Base-by-base conservation (phyloP, 148 eudicot genomes). In the Cornus suecica region DNA sequence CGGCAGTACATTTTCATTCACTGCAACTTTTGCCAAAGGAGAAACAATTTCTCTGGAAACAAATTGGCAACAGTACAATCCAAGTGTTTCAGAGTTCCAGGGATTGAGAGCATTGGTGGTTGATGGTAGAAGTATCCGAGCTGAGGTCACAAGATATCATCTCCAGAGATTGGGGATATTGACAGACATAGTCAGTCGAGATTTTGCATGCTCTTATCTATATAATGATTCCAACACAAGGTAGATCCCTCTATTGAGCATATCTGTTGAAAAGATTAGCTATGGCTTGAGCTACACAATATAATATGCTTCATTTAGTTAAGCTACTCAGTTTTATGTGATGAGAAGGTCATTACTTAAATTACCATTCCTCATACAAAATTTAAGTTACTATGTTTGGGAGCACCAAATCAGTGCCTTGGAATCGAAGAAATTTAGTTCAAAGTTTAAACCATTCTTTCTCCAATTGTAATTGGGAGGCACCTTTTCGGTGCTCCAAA, bases 1-100 rank as follows among this genome's bases (percentile, higher is more conserved):
- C 24, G 99, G 99, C 34, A 89, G 90, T 82, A 91, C 99, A 5
- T 95, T 95, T 78, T 88, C 99, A 8, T 95, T 95, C 64, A 92
- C 93, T 5, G 88, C 85, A 20, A 76, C 79, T 66, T 80, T 93
- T 26, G 69, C 15, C 54, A 86, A 83, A 84, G 88, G 83, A 66
- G 84, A 88, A 58, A n/a, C 63, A 54, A 72, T 62, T 74, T 80
- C 79, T 37, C 24, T 81, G 56, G 88, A 84, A 72, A 65, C 74
- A 11, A 88, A 74, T 73, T 65, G 81, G 78, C 81, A 58, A 56
- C 82, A 66, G 27, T 79, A 76, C 82, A 87, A 89, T 67, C 78
- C 86, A 42, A 77, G 84, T 52, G 65, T 83, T 73, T 77, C 85
- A 31, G 97, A 91, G 68, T 88, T 94, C 70, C 65, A 65, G 73